Base-by-base conservation (phyloP, 768 basidiomycete species). In the Kwoniella sp. region DNA sequence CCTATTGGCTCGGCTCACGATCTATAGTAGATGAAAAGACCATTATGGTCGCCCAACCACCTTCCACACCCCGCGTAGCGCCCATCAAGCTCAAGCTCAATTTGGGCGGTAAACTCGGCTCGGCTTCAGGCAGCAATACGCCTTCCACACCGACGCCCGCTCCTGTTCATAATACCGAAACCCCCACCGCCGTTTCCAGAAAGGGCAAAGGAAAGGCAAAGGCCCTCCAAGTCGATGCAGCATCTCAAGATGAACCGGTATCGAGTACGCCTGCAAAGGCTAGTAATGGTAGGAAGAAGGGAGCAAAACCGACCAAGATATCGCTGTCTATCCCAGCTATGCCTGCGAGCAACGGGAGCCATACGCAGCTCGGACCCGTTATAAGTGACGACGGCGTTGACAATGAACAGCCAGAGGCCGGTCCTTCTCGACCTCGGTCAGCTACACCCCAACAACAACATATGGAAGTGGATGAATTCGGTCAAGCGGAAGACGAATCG, bases 11-110 rank as follows among this genome's bases (percentile, higher is more conserved):
- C n/a, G n/a, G n/a, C n/a, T n/a, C n/a, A n/a, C n/a, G n/a, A 34
- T 34, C 34, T 5, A 34, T 34, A 5, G 13, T 34, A 5, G 34
- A 5, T 5, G 34, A 11, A 8, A 20, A 45, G 41, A 45, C 34
- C 34, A 34, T 34, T 34, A 34, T 45, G 41, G 41, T 45, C 41
- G 41, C 41, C 17, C 11, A 45, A 45, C 11, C 48, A n/a, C 65
- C 47, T n/a, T 30, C 63, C 2, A 34, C 58, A 13, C 45, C 55
- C 8, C 55, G 55, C 9, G 66, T 69, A 45, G 55, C 69, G 45
- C 65, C 69, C 4, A 74, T 84, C 63, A 91, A 91, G 81, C 87
- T 90, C 51, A 94, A 93, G 59, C 61, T 71, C 13, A 65, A 68
- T 25, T 65, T 69, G 17, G 55, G 59, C 29, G 41, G 64, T 37